Base-by-base conservation (phyloP, 2,329 filamentous ascomycete species). In the Penicillium nordicum region DNA sequence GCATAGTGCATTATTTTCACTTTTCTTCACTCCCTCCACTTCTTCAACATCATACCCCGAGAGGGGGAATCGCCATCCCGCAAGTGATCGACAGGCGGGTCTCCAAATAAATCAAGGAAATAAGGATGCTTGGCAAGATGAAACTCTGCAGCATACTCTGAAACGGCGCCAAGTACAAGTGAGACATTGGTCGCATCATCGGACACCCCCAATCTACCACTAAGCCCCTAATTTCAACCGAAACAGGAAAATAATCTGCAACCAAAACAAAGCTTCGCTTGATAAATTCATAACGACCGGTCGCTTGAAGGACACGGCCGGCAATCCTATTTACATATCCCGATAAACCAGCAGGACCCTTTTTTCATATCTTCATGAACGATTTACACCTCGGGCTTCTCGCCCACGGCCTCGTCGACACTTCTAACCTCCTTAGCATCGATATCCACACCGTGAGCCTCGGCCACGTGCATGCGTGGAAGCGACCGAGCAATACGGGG, bases 401-500 rank as follows among this genome's bases (percentile, higher is more conserved):
- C 30, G 14, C 16, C 18, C 16, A 21, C 10, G 21, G 2, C 5
- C 16, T 44, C 48, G 16, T 50, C 38, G 2, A 36, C 8, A 11
- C 48, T 51, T 36, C 16, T 12, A 11, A n/a, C 38, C 16, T 32
- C 49, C 18, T 44, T 51, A 6, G 18, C 23, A 27, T 51, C 40
- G 11, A 45, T 12, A 18, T 51, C 48, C 6, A 50, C 4, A 14
- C 16, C 4, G 16, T 51, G 38, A 6, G 21, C 16, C 21, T 45
- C 30, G 4, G 49, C 38, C 36, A 51, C 29, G 12, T 51, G 40
- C 29, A 45, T 51, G 1, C 21, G 38, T 11, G 48, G 38, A 36
- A 50, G 48, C 5, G 38, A 50, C 6, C 63, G 53, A 1, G 69
- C 68, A 40, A 72, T 51, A 5, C 57, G 54, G 0, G 64, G 63